Evolutionary conservation across 176 grass and related monocot genomes (phyloP), one percentile per base, ranked within the genome.

Genomic region (Oryza glaberrima): DNA sequence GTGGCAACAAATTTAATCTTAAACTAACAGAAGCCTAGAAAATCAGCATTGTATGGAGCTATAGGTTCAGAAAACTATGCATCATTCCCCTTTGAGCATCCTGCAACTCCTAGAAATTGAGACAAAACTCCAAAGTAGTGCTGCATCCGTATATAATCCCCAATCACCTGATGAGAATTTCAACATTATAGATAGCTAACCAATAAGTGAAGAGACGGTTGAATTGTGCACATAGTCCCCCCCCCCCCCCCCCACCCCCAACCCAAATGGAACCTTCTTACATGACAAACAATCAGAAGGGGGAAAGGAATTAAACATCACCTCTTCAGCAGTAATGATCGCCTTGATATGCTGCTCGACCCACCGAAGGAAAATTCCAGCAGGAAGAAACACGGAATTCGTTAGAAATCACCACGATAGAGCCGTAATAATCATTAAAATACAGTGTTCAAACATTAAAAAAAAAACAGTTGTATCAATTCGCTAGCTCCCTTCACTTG

Each of bases 251-350:
- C 23, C 23, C 23, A 0, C 23, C 23, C 26, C 26, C 26, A 26
- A 26, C 26, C 26, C 9, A 60, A 26, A 80, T 70, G 28, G 69
- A 83, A 87, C 28, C 10, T 14, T 14, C 32, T 65, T 7, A 32
- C 41, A 79, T 75, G 30, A 80, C 46, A 78, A 82, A 26, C 30
- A 77, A 72, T 58, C 14, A 3, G 30, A 26, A 64, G 35, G 12
- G 15, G 48, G 63, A 75, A 63, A 44, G 26, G 48, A 23, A 86
- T 71, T 45, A 68, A 78, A n/a, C 47, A 16, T 75, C 88, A 99
- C 97, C 97, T 99, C 94, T 63, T 99, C 94, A 7, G 94, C 89
- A 68, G 97, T 99, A 84, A 99, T 92, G 63, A 99, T 99, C 46
- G 97, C 97, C 90, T 99, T 99, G 79, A 96, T 96, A 60, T 99